Evolutionary conservation across 2,329 filamentous ascomycete species (phyloP).

Genomic region (Penicillium sp.): DNA sequence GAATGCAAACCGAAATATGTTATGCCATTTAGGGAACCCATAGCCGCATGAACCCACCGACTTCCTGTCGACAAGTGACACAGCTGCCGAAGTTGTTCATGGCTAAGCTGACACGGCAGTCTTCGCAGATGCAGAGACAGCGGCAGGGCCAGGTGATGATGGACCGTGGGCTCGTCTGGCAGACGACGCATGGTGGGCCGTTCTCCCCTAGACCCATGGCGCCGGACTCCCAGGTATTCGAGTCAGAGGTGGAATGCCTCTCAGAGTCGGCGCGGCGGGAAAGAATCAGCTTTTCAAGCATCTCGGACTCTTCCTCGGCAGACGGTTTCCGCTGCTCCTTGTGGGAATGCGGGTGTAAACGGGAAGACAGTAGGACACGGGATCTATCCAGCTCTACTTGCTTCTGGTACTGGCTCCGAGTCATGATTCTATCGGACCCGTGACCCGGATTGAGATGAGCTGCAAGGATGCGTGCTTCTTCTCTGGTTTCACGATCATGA

Average conservation of each 20-base stretch:
- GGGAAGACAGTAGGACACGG: conserved; percentile 57
- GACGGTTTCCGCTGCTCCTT: conserved; percentile 33
- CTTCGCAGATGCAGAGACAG: conserved; percentile 89
- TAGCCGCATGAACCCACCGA: conserved; percentile 82
- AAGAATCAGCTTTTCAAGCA: conserved; percentile 58
- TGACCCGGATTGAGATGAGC: conserved; percentile 63
- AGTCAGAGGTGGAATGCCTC: conserved; percentile 9
- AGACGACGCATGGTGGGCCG: conserved; percentile 86
- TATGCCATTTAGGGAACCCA: conserved; percentile 61
- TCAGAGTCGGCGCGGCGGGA: conserved; percentile 41
- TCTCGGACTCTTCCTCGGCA: conserved; percentile 52
- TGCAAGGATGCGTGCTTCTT: conserved; percentile 75
- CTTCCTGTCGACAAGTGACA: conserved; percentile 84
- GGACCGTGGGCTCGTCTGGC: conserved; percentile 76
- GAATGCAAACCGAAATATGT: not conserved
- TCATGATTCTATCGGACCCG: conserved; percentile 58
- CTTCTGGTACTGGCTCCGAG: conserved; percentile 69
- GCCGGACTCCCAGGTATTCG: conserved; percentile 60
- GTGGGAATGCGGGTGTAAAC: conserved; percentile 26
- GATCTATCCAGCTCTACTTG: conserved; percentile 64
- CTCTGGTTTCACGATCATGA: conserved; percentile 66
- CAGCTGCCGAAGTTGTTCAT: conserved; percentile 98
- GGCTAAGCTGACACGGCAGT: conserved; percentile 85
- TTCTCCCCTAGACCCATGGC: conserved; percentile 66
- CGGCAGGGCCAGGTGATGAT: conserved; percentile 96